phyloP scores from a whole-genome alignment of 176 grass and related monocot species.

The Ananas comosus region DNA sequence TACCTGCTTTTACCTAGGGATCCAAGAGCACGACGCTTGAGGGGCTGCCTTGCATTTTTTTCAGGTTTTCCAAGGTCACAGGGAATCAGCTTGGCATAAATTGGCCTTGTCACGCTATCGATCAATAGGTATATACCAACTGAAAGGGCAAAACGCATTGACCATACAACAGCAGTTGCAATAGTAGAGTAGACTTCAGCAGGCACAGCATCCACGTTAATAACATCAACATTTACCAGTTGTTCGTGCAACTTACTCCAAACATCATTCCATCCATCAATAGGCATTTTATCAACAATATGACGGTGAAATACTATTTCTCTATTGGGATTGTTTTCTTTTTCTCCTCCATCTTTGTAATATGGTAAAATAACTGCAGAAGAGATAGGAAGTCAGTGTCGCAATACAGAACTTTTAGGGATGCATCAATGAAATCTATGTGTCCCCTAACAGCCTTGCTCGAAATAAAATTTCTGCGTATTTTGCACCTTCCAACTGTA shows the following conservation, averaged over 20 bases:
- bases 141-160: conserved; percentile 27
- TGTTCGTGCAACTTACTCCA: conserved; percentile 30
- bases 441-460: no score
- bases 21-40: conserved; percentile 11
- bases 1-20: conserved; percentile 27
- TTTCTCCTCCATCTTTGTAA: conserved; percentile 19
- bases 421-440: not conserved
- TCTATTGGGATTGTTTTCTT: conserved; percentile 14
- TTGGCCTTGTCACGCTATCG: conserved; percentile 22
- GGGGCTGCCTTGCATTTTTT: conserved; percentile 11
- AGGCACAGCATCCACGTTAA: conserved; percentile 30
- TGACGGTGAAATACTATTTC: conserved; percentile 28
- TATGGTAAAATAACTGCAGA: conserved; percentile 35
- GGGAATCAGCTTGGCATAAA: conserved; percentile 30
- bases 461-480: no score
- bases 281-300: conserved; percentile 28
- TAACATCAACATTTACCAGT: conserved; percentile 30
- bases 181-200: conserved; percentile 30
- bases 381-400: not conserved
- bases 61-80: conserved; percentile 19
- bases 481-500: no score
- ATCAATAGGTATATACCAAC: conserved; percentile 18
- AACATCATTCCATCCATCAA: conserved; percentile 28
- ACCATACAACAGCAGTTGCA: conserved; percentile 27
- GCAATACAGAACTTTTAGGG: not conserved